Evolutionary conservation across 768 basidiomycete genomes (phyloP).

Genomic region (Panus rudis): DNA sequence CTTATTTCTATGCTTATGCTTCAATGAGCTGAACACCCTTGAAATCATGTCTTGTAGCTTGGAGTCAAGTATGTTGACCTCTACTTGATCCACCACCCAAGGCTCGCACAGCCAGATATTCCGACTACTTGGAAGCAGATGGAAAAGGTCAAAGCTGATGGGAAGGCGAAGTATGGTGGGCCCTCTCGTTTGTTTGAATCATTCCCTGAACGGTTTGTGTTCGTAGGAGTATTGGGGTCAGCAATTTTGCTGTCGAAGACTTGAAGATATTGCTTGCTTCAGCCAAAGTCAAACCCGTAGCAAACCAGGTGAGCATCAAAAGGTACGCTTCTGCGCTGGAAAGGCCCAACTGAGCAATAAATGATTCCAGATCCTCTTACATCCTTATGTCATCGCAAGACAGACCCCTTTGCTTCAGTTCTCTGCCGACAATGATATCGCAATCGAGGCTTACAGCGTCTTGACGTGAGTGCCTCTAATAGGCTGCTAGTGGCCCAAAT

Average conservation of each 20-base stretch:
- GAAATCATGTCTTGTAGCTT: constrained; percentile 37
- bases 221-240: constrained; percentile 62
- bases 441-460: constrained; percentile 66
- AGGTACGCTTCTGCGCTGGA: background rate
- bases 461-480: constrained; percentile 39
- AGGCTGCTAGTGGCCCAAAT: background rate
- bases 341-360: background rate
- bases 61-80: constrained; percentile 61
- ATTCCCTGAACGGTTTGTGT: background rate
- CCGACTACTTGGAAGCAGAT: constrained; percentile 57
- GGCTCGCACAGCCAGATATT: constrained; percentile 49
- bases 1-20: background rate
- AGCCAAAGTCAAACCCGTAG: constrained; percentile 56
- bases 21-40: background rate
- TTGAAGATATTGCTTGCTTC: constrained; percentile 48
- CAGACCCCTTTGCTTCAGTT: constrained; percentile 53
- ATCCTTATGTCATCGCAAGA: constrained; percentile 59
- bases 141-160: constrained; percentile 50
- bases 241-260: constrained; percentile 55
- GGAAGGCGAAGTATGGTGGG: constrained; percentile 44
- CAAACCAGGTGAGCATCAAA: constrained; percentile 50
- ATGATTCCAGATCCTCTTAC: constrained; percentile 43
- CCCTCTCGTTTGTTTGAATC: background rate
- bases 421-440: constrained; percentile 49
- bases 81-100: constrained; percentile 61